These are phyloP conservation scores for Wallacemonas rigidus DNA, from an alignment of 208 protist genomes.

Conservation along the genomic window DNA sequence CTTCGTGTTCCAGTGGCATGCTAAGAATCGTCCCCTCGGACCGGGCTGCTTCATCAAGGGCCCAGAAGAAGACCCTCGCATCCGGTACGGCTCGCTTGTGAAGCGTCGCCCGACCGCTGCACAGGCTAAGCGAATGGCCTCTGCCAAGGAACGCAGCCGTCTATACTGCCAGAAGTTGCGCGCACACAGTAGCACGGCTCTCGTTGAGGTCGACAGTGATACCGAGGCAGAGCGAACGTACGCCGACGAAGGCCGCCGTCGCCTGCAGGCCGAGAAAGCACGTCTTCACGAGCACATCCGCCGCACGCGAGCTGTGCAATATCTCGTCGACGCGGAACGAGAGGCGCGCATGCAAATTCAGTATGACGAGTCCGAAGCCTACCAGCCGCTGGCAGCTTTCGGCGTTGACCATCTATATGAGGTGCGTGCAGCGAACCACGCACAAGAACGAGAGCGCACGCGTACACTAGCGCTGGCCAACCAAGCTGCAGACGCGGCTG, in stretches of 20 bases:
- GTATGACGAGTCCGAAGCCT: conserved; percentile 37
- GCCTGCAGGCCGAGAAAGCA: conserved; percentile 34
- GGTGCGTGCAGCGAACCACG: conserved; percentile 24
- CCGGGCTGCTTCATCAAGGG: conserved; percentile 34
- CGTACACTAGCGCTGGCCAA: conserved; percentile 19
- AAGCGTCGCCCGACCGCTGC: conserved; percentile 12
- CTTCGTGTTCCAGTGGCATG: conserved; percentile 46
- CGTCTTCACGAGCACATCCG: conserved; percentile 27
- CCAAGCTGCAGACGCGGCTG: background rate
- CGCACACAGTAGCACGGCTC: background rate
- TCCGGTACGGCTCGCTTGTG: conserved; percentile 19
- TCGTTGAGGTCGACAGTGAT: conserved; percentile 7
- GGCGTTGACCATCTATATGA: conserved; percentile 42
- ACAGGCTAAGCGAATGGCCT: background rate
- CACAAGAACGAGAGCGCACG: background rate
- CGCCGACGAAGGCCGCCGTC: conserved; percentile 37
- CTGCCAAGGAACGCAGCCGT: conserved; percentile 13
- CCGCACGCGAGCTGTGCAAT: conserved; percentile 14
- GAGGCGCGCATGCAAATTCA: conserved; percentile 39
- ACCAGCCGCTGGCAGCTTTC: conserved; percentile 37
- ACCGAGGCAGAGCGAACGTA: conserved; percentile 25
- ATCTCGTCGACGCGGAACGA: conserved; percentile 29
- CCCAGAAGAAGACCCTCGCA: conserved; percentile 32
- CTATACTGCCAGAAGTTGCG: conserved; percentile 9
- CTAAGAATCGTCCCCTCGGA: conserved; percentile 54